Percentiles rank a stretch among this genome's conserved stretches.
Conservation (phyloP, 2,329 filamentous ascomycete genomes). For the Coniochaeta hoffmannii region DNA sequence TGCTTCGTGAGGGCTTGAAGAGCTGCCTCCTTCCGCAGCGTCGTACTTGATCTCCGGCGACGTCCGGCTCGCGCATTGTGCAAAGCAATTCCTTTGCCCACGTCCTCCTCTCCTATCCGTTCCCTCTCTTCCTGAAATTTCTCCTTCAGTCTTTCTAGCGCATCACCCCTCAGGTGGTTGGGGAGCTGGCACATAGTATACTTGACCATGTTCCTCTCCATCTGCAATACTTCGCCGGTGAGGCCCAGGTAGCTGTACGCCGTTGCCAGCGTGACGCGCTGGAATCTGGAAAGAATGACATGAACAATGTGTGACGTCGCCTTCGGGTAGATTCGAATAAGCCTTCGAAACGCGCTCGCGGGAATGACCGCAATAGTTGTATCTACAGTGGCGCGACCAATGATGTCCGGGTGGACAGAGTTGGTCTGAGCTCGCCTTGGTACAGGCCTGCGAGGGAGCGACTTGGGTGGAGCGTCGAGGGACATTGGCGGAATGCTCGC, state of each 20-base stretch:
- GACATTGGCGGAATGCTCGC: constrained; percentile 68
- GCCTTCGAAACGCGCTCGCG: constrained; percentile 84
- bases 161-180: constrained; percentile 78
- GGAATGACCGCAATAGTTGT: constrained; percentile 98
- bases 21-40: constrained; percentile 71
- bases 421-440: constrained; percentile 45
- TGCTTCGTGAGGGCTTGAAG: constrained; percentile 56
- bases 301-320: constrained; percentile 97
- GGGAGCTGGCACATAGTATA: constrained; percentile 89
- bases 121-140: constrained; percentile 86
- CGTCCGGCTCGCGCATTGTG: constrained; percentile 68
- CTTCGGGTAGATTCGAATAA: constrained; percentile 92
- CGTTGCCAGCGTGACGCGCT: constrained; percentile 89
- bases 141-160: constrained; percentile 78
- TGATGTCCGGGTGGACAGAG: constrained; percentile 92
- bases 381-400: constrained; percentile 91
- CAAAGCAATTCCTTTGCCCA: constrained; percentile 86
- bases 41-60: constrained; percentile 64
- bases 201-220: constrained; percentile 87
- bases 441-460: constrained; percentile 27
- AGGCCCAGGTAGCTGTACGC: constrained; percentile 91
- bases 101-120: constrained; percentile 71
- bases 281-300: constrained; percentile 88
- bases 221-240: constrained; percentile 84
- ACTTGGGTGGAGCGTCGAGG: constrained; percentile 41